Percentiles rank a stretch among this genome's conserved stretches.
Conservation (phyloP, 345 rosid genomes). For the Citrus reticulata region DNA sequence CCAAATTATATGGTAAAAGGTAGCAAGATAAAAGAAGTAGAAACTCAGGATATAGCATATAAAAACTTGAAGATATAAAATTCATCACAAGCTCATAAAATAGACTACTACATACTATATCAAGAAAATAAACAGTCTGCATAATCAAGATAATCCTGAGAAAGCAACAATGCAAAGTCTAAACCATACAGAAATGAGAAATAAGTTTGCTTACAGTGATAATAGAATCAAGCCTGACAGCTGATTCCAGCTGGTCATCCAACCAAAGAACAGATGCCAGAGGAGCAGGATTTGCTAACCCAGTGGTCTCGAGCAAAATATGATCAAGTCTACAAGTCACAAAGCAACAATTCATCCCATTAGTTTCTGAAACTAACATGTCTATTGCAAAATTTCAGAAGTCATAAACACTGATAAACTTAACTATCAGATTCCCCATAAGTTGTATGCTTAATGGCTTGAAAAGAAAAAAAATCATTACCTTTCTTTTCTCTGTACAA, state of each 20-base stretch:
- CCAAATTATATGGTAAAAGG: conserved; percentile 12
- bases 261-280: conserved; percentile 92
- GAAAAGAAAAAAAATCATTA: conserved; percentile 3
- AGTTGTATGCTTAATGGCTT: neutral
- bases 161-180: neutral
- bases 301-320: conserved; percentile 96
- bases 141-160: neutral
- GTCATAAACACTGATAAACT: neutral
- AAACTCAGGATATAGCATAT: neutral
- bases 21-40: neutral
- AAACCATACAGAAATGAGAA: neutral
- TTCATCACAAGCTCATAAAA: neutral
- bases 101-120: neutral
- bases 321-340: conserved; percentile 67
- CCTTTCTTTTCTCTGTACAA: conserved; percentile 81
- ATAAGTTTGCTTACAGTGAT: conserved; percentile 53
- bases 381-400: neutral
- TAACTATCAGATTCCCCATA: neutral
- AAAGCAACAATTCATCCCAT: conserved; percentile 5
- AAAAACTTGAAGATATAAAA: conserved; percentile 6
- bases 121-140: neutral
- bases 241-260: conserved; percentile 91
- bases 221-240: conserved; percentile 88
- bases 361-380: neutral
- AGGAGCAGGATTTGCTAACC: conserved; percentile 95